Evolutionary conservation across 257 asterid genomes (phyloP).

Genomic region (Lycium barbarum): DNA sequence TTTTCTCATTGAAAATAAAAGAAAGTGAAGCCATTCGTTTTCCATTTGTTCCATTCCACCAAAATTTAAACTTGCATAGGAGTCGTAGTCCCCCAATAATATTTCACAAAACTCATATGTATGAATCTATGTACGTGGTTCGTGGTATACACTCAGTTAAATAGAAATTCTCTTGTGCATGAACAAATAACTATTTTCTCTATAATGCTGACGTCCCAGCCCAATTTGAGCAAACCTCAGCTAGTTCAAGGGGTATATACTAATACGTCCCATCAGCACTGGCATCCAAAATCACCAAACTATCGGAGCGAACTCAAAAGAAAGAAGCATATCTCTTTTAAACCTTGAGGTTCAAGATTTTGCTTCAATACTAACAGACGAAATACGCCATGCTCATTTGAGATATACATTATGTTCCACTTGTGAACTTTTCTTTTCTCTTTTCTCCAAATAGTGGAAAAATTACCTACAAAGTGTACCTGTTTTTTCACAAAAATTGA

Average conservation of each 20-base stretch:
- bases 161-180: not conserved
- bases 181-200: not conserved
- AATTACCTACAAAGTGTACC: conserved; percentile 23
- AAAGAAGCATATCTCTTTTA: not conserved
- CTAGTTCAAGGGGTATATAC: not conserved
- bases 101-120: not conserved
- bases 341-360: conserved; percentile 21
- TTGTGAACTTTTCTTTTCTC: not conserved
- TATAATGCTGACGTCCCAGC: not conserved
- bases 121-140: not conserved
- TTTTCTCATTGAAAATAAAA: not conserved
- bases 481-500: conserved; percentile 56
- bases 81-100: not conserved
- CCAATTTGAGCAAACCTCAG: not conserved
- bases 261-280: not conserved
- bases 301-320: not conserved
- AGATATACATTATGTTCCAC: conserved; percentile 10
- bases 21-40: not conserved
- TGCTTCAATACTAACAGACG: not conserved
- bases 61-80: not conserved
- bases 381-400: not conserved
- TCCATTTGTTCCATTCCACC: not conserved
- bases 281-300: not conserved
- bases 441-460: not conserved
- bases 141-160: not conserved